These are phyloP conservation scores for Senecio squalidus DNA, from an alignment of 140 eudicot genomes.

Conservation along the genomic window DNA sequence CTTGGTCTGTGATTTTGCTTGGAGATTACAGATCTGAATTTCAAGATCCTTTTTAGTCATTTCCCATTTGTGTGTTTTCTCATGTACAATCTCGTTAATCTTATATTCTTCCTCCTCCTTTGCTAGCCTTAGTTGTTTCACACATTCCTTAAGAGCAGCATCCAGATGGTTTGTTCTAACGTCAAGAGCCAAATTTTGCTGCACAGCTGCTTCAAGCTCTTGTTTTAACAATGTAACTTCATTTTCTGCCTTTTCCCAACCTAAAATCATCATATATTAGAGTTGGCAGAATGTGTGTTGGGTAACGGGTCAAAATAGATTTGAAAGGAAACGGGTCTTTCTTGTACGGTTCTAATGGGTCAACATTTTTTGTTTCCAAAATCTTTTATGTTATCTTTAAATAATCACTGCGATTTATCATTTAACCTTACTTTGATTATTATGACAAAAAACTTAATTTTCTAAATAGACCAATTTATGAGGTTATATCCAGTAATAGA, in stretches of 20 bases:
- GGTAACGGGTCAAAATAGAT: no score
- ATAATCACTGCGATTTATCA: no score
- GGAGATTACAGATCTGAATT: conserved; percentile 49
- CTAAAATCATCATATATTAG: conserved; percentile 23
- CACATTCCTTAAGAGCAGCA: conserved; percentile 91
- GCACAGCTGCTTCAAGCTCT: conserved; percentile 70
- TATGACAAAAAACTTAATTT: no score
- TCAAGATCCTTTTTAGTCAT: conserved; percentile 45
- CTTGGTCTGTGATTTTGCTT: conserved; percentile 23
- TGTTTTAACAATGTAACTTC: conserved; percentile 63
- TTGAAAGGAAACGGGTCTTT: no score
- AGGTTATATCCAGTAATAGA: no score
- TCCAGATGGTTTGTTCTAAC: conserved; percentile 79
- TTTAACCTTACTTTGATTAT: no score
- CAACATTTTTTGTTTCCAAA: no score
- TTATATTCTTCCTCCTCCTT: conserved; percentile 61
- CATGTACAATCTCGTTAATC: conserved; percentile 38
- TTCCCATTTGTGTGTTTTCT: conserved; percentile 51
- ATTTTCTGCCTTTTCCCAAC: conserved; percentile 96
- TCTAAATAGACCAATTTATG: no score
- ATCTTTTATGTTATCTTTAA: no score
- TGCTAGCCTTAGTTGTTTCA: conserved; percentile 76
- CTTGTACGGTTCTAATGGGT: no score
- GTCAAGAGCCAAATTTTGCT: conserved; percentile 70
- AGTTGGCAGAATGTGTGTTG: background rate